Evolutionary conservation across 331 rosid genomes (phyloP).

Genomic region (Ulmus americana): DNA sequence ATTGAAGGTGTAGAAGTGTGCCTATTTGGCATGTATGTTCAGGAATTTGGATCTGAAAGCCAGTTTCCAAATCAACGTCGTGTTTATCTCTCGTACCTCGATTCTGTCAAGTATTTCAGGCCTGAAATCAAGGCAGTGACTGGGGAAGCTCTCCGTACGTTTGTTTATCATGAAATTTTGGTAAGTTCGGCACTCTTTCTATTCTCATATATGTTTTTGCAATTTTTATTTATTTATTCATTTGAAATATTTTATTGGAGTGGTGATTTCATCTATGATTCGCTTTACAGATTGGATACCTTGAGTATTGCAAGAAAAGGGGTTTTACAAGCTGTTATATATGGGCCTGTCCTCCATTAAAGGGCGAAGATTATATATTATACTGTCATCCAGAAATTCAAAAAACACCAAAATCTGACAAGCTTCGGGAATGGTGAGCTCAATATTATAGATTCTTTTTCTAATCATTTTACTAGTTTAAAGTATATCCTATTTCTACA

Average conservation of each 20-base stretch:
- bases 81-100: slow-evolving; percentile 90
- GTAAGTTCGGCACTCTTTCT: slow-evolving; percentile 35
- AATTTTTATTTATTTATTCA: background rate
- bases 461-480: slow-evolving; percentile 3
- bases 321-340: slow-evolving; percentile 97
- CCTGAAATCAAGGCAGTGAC: slow-evolving; percentile 80
- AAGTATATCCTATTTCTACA: background rate
- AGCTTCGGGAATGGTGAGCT: slow-evolving; percentile 97
- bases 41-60: slow-evolving; percentile 90
- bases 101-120: slow-evolving; percentile 93
- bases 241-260: slow-evolving; percentile 20
- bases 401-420: slow-evolving; percentile 96
- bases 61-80: slow-evolving; percentile 94
- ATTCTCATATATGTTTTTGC: background rate
- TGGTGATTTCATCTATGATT: slow-evolving; percentile 9
- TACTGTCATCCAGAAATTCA: slow-evolving; percentile 97
- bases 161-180: slow-evolving; percentile 94
- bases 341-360: slow-evolving; percentile 97
- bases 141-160: slow-evolving; percentile 94
- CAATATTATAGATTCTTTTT: slow-evolving; percentile 14
- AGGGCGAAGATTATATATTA: slow-evolving; percentile 97
- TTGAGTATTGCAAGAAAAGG: slow-evolving; percentile 87
- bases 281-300: slow-evolving; percentile 78
- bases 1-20: slow-evolving; percentile 96
- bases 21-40: slow-evolving; percentile 97